These are phyloP conservation scores for Ilyonectria mors-panacis DNA, from an alignment of 2,329 filamentous ascomycete genomes.

Conservation along the genomic window DNA sequence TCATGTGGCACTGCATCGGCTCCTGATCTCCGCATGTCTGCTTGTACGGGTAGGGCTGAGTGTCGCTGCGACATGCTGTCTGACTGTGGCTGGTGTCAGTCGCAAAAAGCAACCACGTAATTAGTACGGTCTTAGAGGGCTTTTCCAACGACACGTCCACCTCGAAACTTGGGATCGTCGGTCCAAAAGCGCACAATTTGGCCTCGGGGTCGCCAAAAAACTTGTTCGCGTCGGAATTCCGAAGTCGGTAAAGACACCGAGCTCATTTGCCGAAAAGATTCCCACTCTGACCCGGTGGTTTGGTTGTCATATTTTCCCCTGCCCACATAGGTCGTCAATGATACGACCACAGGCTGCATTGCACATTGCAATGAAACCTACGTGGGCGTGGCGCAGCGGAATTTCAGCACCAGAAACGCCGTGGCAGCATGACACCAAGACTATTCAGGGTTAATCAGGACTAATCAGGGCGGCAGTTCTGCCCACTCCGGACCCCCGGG, in stretches of 20 bases:
- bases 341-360: constrained; percentile 27
- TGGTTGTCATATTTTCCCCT: constrained; percentile 24
- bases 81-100: constrained; percentile 15
- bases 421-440: not conserved
- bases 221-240: constrained; percentile 20
- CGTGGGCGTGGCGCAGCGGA: constrained; percentile 35
- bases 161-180: not conserved
- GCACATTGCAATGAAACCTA: constrained; percentile 25
- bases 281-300: constrained; percentile 32
- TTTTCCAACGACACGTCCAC: not conserved
- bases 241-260: constrained; percentile 18
- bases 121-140: not conserved
- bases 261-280: constrained; percentile 21
- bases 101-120: constrained; percentile 11
- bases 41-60: constrained; percentile 29
- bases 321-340: constrained; percentile 30
- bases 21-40: constrained; percentile 22
- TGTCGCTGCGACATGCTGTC: constrained; percentile 13
- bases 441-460: not conserved
- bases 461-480: constrained; percentile 23
- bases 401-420: constrained; percentile 15
- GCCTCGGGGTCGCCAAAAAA: not conserved
- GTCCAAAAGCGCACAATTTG: not conserved
- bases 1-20: constrained; percentile 25
- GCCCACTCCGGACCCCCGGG: constrained; percentile 19